These are phyloP conservation scores for Lathyrus oleraceus DNA, from an alignment of 306 rosid species.

Conservation along the genomic window DNA sequence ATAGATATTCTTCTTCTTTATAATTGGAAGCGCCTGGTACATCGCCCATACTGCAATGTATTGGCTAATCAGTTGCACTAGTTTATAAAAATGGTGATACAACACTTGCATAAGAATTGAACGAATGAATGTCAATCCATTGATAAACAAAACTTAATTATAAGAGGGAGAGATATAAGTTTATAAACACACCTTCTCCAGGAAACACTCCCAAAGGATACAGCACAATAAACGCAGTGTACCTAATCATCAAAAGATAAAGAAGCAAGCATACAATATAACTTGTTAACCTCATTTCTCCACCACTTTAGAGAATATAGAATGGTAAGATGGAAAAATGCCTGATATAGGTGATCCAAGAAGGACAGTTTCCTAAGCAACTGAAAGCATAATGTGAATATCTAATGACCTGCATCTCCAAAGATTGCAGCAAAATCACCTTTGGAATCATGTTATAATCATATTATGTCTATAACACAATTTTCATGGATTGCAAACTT, in stretches of 20 bases:
- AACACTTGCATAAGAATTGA: slow-evolving; percentile 29
- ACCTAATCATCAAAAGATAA: slow-evolving; percentile 56
- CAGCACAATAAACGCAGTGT: slow-evolving; percentile 79
- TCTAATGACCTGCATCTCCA: slow-evolving; percentile 72
- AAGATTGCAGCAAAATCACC: slow-evolving; percentile 29
- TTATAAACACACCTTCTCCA: slow-evolving; percentile 83
- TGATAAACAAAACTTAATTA: slow-evolving; percentile 19
- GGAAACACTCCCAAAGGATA: slow-evolving; percentile 78
- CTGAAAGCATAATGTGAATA: slow-evolving; percentile 78
- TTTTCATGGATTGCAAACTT: slow-evolving; percentile 14
- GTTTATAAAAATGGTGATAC: slow-evolving; percentile 21
- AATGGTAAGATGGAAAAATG: slow-evolving; percentile 33
- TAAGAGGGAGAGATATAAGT: slow-evolving; percentile 26
- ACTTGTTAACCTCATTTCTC: slow-evolving; percentile 10
- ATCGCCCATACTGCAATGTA: slow-evolving; percentile 71
- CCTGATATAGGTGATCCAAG: slow-evolving; percentile 91
- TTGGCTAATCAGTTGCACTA: slow-evolving; percentile 34
- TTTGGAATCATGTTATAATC: slow-evolving; percentile 17
- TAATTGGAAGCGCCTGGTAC: slow-evolving; percentile 80
- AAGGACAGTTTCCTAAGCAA: slow-evolving; percentile 71
- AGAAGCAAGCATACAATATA: slow-evolving; percentile 12
- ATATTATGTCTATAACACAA: background rate
- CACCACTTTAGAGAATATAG: background rate
- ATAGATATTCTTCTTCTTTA: slow-evolving; percentile 64
- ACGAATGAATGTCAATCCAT: slow-evolving; percentile 20